Evolutionary conservation across 495 filamentous ascomycete genomes (phyloP).

Genomic region (Neurospora sp.): DNA sequence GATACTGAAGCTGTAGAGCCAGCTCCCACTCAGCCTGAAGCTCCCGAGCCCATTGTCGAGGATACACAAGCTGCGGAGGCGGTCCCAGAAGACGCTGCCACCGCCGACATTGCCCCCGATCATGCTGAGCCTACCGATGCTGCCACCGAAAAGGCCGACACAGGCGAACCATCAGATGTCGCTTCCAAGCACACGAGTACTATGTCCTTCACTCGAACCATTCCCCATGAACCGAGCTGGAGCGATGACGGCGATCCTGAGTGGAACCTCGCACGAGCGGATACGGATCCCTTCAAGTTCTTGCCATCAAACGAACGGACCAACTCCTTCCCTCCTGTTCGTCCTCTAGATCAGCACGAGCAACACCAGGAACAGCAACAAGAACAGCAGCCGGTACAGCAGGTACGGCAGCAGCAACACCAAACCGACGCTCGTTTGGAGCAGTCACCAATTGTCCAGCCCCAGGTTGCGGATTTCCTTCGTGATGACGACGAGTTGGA

Average conservation of each 20-base stretch:
- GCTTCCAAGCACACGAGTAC: slow-evolving; percentile 39
- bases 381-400: slow-evolving; percentile 21
- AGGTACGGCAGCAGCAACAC: slow-evolving; percentile 28
- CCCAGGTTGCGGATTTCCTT: slow-evolving; percentile 11
- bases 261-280: slow-evolving; percentile 37
- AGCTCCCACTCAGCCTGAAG: not conserved
- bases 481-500: slow-evolving; percentile 28
- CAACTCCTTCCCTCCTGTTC: slow-evolving; percentile 53
- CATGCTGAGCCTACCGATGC: slow-evolving; percentile 12
- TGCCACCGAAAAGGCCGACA: slow-evolving; percentile 11
- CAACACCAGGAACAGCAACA: slow-evolving; percentile 34
- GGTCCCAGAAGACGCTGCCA: not conserved
- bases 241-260: slow-evolving; percentile 43
- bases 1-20: not conserved
- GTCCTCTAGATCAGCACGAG: slow-evolving; percentile 22
- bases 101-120: slow-evolving; percentile 13
- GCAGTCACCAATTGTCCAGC: slow-evolving; percentile 7
- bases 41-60: not conserved
- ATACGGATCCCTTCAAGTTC: slow-evolving; percentile 45
- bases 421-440: slow-evolving; percentile 19
- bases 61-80: not conserved
- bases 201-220: slow-evolving; percentile 43
- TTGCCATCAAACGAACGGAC: slow-evolving; percentile 44
- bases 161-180: slow-evolving; percentile 14
- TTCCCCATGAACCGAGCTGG: slow-evolving; percentile 43